These are phyloP conservation scores for Dryadomyces quercivorus DNA, from an alignment of 2,329 filamentous ascomycete genomes.

Conservation along the genomic window DNA sequence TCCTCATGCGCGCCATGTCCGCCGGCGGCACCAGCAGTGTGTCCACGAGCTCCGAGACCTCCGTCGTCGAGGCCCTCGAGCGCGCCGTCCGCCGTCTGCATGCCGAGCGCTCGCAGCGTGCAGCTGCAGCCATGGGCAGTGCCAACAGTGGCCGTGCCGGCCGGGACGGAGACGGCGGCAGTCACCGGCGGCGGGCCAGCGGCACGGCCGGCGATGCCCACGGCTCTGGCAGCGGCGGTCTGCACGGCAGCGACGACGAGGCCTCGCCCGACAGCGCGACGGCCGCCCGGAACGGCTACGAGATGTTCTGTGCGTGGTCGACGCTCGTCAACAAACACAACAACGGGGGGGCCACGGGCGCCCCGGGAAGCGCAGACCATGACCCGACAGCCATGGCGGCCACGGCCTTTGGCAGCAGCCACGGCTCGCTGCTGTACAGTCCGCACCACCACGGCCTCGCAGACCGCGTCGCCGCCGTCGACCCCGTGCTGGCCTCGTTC, in stretches of 20 bases:
- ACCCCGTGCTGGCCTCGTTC: constrained; percentile 1
- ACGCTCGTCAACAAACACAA: neutral
- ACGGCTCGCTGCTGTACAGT: neutral
- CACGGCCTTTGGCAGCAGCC: neutral
- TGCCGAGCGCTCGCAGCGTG: neutral
- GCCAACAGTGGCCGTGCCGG: neutral
- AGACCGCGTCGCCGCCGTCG: neutral
- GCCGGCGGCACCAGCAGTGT: constrained; percentile 1
- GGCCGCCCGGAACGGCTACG: neutral
- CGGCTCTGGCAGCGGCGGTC: neutral
- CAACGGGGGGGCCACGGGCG: too few species aligned
- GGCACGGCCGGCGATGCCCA: neutral
- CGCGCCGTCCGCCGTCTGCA: constrained; percentile 2
- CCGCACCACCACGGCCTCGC: neutral
- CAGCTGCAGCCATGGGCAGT: neutral
- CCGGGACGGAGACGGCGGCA: neutral
- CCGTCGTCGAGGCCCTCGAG: constrained; percentile 5
- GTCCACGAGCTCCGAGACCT: constrained; percentile 5
- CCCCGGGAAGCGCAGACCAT: neutral
- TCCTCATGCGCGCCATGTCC: constrained; percentile 4
- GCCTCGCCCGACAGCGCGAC: neutral
- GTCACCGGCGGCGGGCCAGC: neutral
- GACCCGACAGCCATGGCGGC: neutral
- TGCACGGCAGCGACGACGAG: neutral
- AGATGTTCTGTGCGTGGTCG: constrained; percentile 3